A percentile compares a stretch with the other conserved stretches of the same genome.
Conservation (phyloP, 2,329 filamentous ascomycete genomes). For the Aspergillus fumigatus region DNA sequence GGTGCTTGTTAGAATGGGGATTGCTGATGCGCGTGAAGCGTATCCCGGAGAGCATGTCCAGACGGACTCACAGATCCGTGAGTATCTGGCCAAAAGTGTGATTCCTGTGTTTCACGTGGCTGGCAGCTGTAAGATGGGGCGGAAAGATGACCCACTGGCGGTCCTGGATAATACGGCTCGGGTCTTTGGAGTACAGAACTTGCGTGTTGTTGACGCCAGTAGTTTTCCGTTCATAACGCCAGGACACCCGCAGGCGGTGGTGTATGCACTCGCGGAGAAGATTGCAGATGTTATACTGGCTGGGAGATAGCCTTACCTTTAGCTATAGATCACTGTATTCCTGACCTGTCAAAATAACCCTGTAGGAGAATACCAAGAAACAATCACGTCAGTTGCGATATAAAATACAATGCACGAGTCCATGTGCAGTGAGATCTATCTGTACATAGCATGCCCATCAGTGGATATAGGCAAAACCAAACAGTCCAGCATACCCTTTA, state of each 20-base stretch:
- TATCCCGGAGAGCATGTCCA: constrained; percentile 34
- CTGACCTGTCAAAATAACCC: not conserved
- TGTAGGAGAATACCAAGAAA: not conserved
- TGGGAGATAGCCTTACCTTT: not conserved
- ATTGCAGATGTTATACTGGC: constrained; percentile 24
- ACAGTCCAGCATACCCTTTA: not conserved
- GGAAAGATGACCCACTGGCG: constrained; percentile 23
- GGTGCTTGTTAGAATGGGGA: constrained; percentile 15
- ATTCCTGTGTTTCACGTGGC: constrained; percentile 31
- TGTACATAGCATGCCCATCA: constrained; percentile 27
- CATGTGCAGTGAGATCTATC: constrained; percentile 25
- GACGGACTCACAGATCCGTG: constrained; percentile 41
- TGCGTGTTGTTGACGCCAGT: constrained; percentile 33
- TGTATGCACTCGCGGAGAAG: constrained; percentile 40
- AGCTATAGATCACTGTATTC: not conserved
- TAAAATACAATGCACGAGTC: constrained; percentile 30
- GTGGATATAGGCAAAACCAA: constrained; percentile 13
- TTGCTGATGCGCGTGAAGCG: constrained; percentile 25
- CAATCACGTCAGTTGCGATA: constrained; percentile 13
- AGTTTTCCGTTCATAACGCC: constrained; percentile 32
- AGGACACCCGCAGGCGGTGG: constrained; percentile 33
- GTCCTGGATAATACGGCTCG: constrained; percentile 31
- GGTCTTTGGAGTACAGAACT: constrained; percentile 26
- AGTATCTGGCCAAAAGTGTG: constrained; percentile 21
- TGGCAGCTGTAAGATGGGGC: constrained; percentile 39